phyloP scores from a whole-genome alignment of 2,329 filamentous ascomycete species.

The Blastomyces percursus region DNA sequence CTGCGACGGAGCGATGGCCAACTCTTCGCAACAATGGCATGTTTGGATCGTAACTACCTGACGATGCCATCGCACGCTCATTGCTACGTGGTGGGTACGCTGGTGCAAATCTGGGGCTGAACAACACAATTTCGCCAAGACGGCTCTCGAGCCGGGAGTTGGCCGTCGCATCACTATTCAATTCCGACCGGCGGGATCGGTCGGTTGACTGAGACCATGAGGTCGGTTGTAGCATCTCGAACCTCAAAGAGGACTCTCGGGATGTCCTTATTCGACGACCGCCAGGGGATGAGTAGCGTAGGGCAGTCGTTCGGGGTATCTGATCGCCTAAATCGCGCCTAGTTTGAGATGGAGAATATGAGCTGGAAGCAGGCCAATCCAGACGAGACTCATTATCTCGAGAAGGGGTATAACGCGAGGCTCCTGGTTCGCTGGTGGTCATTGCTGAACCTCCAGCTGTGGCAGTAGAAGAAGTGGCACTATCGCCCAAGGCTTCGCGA shows the following conservation, averaged over 20 bases:
- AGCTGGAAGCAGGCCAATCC: slow-evolving; percentile 16
- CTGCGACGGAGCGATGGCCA: slow-evolving; percentile 24
- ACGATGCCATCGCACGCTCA: neutral
- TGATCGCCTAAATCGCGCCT: slow-evolving; percentile 27
- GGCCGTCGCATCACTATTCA: neutral
- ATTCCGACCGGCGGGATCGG: neutral
- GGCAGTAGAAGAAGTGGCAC: neutral
- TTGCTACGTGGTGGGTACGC: slow-evolving; percentile 19
- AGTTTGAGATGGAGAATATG: slow-evolving; percentile 17
- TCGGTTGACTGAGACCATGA: slow-evolving; percentile 19
- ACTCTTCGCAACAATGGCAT: slow-evolving; percentile 26
- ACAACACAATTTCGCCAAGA: slow-evolving; percentile 17
- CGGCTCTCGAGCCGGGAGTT: slow-evolving; percentile 7
- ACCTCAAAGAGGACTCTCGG: slow-evolving; percentile 25
- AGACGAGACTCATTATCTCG: slow-evolving; percentile 10
- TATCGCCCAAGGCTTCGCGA: slow-evolving; percentile 20
- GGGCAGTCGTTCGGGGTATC: slow-evolving; percentile 23
- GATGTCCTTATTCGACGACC: slow-evolving; percentile 28
- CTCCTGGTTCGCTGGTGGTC: slow-evolving; percentile 14
- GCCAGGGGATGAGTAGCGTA: slow-evolving; percentile 25
- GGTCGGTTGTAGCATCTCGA: slow-evolving; percentile 22
- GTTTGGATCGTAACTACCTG: slow-evolving; percentile 16
- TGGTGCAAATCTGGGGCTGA: slow-evolving; percentile 37
- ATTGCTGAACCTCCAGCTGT: neutral
- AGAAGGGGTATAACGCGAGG: neutral